Evolutionary conservation across 495 filamentous ascomycete genomes (phyloP), one percentile per base, ranked within the genome.

Genomic region (Thermochaetoides thermophila): DNA sequence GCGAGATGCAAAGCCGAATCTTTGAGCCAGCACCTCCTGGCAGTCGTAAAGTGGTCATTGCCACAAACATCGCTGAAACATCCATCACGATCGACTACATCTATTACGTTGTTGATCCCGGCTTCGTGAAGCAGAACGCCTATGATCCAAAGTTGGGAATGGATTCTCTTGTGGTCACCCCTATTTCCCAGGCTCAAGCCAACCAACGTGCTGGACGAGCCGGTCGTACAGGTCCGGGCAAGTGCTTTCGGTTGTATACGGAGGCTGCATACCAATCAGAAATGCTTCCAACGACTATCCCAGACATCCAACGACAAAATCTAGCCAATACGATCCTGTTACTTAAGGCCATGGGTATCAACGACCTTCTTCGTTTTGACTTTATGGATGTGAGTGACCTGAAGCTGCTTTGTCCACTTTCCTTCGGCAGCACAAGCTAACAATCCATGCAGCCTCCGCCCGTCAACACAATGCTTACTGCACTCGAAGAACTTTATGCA

Each of bases 311-410:
- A 48, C 72, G 89, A 6, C 85, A 94, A 51, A 96, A 96, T 45
- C 56, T 99, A n/a, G 78, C 81, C 0, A 71, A 78, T 35, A 95
- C 89, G 2, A 96, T 99, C 55, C 73, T 99, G 17, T 93, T 96
- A 85, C 68, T 99, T 19, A 99, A 99, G 55, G 89, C 89, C 1
- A 96, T 96, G 87, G 89, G 89, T 3, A 96, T 99, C 50, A 95
- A 96, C 45, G 89, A 99, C 46, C 64, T 99, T 3, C 71, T 99
- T 8, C 84, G 92, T 40, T 99, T 99, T 46, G 87, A 95, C 52
- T 99, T 96, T 46, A 95, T 99, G 86, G 91, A 96, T 45, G 84
- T 48, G 34, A 41, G 44, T 39, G 26, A 3, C 24, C 1, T 18
- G 11, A 7, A 22, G 16, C 14, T 20, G 10, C 15, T 1, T 5